phyloP scores from a whole-genome alignment of 441 rosid species.

The Croton setiger region DNA sequence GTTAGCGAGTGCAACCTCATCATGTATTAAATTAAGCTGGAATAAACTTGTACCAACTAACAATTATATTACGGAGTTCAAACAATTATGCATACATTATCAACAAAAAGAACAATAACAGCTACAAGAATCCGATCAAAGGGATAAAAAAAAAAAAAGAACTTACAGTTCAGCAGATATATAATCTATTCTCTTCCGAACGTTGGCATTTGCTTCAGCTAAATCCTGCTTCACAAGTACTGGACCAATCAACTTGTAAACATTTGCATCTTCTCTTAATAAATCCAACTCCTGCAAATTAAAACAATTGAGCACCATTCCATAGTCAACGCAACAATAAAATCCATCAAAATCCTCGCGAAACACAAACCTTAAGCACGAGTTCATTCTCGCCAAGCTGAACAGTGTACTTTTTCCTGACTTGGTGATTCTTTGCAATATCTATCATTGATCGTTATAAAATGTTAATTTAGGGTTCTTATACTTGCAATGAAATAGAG shows the following conservation, averaged over 20 bases:
- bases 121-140: background rate
- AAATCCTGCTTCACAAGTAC: slow-evolving; percentile 95
- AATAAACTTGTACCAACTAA: background rate
- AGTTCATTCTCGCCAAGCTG: slow-evolving; percentile 97
- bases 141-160: no score
- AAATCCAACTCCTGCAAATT: slow-evolving; percentile 69
- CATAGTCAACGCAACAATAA: background rate
- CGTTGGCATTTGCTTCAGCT: slow-evolving; percentile 97
- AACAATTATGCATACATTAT: background rate
- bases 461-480: slow-evolving; percentile 17
- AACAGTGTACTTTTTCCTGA: slow-evolving; percentile 83
- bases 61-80: background rate
- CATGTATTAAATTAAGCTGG: background rate
- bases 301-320: background rate
- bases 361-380: slow-evolving; percentile 62
- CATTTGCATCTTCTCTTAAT: slow-evolving; percentile 79
- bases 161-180: slow-evolving; percentile 87
- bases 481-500: background rate
- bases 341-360: background rate
- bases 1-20: background rate
- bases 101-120: background rate
- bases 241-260: slow-evolving; percentile 87
- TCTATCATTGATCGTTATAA: slow-evolving; percentile 32
- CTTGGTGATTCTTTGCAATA: slow-evolving; percentile 83
- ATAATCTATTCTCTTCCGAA: slow-evolving; percentile 90